Percentiles rank a stretch among this genome's conserved stretches.
phyloP scores from a whole-genome alignment of 768 basidiomycete species.

The Lactarius psammicola region DNA sequence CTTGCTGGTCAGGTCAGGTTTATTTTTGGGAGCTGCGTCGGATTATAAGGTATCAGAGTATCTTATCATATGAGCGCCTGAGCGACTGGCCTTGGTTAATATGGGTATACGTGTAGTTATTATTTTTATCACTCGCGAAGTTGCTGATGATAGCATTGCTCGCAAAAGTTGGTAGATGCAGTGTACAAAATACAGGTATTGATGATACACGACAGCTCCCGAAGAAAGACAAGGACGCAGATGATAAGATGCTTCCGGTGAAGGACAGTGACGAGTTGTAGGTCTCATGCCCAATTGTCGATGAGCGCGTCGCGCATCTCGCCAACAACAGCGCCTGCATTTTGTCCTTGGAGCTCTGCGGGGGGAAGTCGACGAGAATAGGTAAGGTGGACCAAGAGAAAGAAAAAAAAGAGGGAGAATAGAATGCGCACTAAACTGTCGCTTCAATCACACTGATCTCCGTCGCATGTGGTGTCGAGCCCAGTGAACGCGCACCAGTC shows the following conservation, averaged over 20 bases:
- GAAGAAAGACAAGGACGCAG: background rate
- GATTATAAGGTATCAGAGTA: background rate
- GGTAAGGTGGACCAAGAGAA: conserved; percentile 9
- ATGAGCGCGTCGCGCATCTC: conserved; percentile 61
- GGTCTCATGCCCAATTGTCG: conserved; percentile 78
- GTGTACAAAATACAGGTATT: conserved; percentile 23
- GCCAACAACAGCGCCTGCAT: conserved; percentile 52
- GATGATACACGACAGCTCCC: conserved; percentile 18
- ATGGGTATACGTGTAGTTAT: background rate
- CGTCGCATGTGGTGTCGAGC: conserved; percentile 97
- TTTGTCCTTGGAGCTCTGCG: conserved; percentile 57
- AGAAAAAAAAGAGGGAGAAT: conserved; percentile 8
- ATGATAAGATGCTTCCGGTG: background rate
- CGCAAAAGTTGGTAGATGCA: conserved; percentile 9
- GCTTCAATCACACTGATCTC: conserved; percentile 99
- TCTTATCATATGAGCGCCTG: background rate
- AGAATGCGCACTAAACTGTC: conserved; percentile 78
- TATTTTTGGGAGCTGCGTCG: background rate
- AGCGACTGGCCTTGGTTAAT: background rate
- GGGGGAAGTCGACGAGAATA: background rate
- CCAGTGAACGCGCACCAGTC: conserved; percentile 99
- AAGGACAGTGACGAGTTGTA: background rate
- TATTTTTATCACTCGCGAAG: background rate
- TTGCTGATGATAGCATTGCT: background rate
- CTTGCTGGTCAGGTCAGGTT: background rate